These are phyloP conservation scores for Emericellopsis terricola DNA, from an alignment of 495 filamentous ascomycete genomes.

Conservation along the genomic window DNA sequence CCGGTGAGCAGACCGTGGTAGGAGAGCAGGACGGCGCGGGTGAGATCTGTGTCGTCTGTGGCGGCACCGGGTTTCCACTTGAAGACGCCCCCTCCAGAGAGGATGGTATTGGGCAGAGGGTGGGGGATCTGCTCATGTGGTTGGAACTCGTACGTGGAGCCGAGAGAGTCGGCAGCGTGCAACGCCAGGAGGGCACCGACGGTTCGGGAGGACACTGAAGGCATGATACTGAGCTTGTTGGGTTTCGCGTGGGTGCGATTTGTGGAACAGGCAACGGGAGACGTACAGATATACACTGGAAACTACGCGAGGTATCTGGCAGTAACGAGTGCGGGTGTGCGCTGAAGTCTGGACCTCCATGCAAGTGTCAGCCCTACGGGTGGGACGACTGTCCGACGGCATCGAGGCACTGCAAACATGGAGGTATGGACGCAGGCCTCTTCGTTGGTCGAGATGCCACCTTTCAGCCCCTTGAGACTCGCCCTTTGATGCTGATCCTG, in stretches of 20 bases:
- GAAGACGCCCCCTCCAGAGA: slow-evolving; percentile 13
- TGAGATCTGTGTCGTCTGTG: slow-evolving; percentile 4
- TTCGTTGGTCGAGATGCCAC: neutral
- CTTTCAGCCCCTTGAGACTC: neutral
- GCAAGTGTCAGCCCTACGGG: too few species aligned
- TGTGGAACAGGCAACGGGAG: too few species aligned
- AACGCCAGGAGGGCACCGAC: slow-evolving; percentile 15
- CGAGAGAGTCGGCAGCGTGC: slow-evolving; percentile 16
- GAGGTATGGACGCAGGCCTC: slow-evolving; percentile 1
- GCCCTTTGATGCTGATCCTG: too few species aligned
- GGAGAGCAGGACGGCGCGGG: slow-evolving; percentile 5
- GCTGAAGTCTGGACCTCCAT: too few species aligned
- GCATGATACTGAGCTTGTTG: too few species aligned
- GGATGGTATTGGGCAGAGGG: slow-evolving; percentile 6
- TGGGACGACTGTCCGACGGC: too few species aligned
- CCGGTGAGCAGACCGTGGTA: slow-evolving; percentile 6
- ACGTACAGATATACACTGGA: too few species aligned
- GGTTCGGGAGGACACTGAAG: too few species aligned
- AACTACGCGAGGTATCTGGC: too few species aligned
- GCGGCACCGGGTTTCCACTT: slow-evolving; percentile 9
- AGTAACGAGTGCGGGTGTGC: too few species aligned
- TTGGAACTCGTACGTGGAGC: slow-evolving; percentile 14
- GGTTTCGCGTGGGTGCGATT: too few species aligned
- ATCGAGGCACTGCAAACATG: slow-evolving; percentile 5
- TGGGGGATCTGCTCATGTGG: slow-evolving; percentile 7